These are phyloP conservation scores for Selaginella tamariscina DNA, from an alignment of 75 land plant genomes.

Conservation along the genomic window DNA sequence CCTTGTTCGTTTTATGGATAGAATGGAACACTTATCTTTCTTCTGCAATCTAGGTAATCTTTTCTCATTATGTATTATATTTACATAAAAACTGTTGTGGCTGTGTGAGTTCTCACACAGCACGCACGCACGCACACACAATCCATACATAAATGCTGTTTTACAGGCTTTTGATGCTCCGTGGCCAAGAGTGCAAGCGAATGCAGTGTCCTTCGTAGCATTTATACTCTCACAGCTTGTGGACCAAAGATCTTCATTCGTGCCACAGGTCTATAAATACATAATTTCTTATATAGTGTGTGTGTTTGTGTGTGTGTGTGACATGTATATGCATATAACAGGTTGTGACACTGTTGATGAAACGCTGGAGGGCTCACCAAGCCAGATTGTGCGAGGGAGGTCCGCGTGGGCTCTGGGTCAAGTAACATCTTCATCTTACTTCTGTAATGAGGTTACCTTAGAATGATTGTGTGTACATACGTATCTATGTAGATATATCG, in stretches of 20 bases:
- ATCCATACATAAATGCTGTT: constrained; percentile 2
- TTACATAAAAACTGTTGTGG: neutral
- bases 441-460: no score
- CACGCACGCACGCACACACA: neutral
- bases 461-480: no score
- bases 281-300: neutral
- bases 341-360: constrained; percentile 55
- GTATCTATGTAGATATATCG: no score
- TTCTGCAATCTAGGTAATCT: constrained; percentile 52
- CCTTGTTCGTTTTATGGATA: constrained; percentile 31
- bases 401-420: constrained; percentile 58
- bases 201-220: constrained; percentile 67
- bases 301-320: no score
- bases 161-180: constrained; percentile 82
- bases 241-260: neutral
- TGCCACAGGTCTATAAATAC: neutral
- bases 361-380: constrained; percentile 52
- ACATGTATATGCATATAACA: constrained; percentile 5
- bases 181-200: constrained; percentile 84
- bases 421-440: no score
- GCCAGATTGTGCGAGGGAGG: constrained; percentile 64
- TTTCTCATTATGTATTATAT: neutral
- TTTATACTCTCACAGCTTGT: constrained; percentile 39
- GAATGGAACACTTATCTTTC: constrained; percentile 62
- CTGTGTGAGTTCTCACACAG: neutral